phyloP scores from a whole-genome alignment of 257 asterid genomes.

The Nicotiana noctiflora region DNA sequence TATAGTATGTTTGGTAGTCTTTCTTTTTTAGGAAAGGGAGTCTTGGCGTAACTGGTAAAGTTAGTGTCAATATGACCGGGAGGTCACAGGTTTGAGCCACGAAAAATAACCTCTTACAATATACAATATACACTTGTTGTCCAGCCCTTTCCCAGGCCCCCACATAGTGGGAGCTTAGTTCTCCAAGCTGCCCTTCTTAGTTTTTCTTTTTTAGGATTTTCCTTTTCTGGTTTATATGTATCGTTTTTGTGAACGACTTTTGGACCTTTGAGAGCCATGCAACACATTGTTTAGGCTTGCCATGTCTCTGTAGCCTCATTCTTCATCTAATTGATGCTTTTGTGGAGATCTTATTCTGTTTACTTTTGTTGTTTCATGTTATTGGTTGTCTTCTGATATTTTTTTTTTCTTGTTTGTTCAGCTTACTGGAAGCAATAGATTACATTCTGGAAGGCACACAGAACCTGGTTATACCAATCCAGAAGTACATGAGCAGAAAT shows the following conservation, averaged over 20 bases:
- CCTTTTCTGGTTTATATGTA: no score
- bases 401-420: constrained; percentile 5
- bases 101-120: no score
- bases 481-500: constrained; percentile 23
- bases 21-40: background rate
- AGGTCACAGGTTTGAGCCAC: no score
- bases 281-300: background rate
- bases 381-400: background rate
- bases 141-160: no score
- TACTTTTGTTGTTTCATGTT: background rate
- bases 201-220: no score
- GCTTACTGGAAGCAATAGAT: constrained; percentile 70
- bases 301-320: background rate
- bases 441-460: constrained; percentile 73
- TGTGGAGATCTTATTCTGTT: background rate
- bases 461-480: constrained; percentile 67
- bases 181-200: no score
- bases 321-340: background rate
- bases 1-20: background rate
- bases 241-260: background rate
- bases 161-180: no score
- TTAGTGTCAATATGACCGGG: no score
- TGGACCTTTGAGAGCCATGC: background rate
- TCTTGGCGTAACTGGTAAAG: no score
- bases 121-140: no score